Conservation (phyloP, 164 flowering plant genomes). For the Euptelea pleiosperma region DNA sequence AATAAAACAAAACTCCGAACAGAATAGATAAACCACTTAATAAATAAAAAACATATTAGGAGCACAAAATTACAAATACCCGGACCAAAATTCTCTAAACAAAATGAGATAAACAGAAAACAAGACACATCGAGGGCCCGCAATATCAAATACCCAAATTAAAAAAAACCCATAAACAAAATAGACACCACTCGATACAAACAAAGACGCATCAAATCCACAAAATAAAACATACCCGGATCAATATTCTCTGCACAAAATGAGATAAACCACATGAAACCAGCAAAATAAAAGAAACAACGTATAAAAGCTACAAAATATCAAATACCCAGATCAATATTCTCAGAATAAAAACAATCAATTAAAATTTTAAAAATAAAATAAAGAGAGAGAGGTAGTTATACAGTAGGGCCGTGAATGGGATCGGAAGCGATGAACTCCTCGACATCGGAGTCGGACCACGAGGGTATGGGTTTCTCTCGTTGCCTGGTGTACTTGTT, state of each 20-base stretch:
- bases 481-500: slow-evolving; percentile 36
- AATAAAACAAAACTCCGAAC: too few species aligned
- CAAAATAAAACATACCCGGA: background rate
- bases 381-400: slow-evolving; percentile 3
- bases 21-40: too few species aligned
- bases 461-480: slow-evolving; percentile 55
- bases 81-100: background rate
- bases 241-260: background rate
- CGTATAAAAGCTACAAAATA: background rate
- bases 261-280: background rate
- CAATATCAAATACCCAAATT: too few species aligned
- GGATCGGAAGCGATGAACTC: slow-evolving; percentile 81
- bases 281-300: background rate
- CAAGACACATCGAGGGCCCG: background rate
- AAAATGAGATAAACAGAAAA: background rate
- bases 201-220: too few species aligned
- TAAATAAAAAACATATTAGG: background rate
- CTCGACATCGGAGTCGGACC: slow-evolving; percentile 74
- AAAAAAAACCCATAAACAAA: background rate
- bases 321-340: slow-evolving; percentile 8
- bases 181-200: too few species aligned
- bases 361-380: background rate
- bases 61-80: background rate
- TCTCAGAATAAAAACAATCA: background rate
- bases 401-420: slow-evolving; percentile 73